These are phyloP conservation scores for Irineochytrium annulatum DNA, from an alignment of 192 early-diverging fungal species.

Conservation along the genomic window DNA sequence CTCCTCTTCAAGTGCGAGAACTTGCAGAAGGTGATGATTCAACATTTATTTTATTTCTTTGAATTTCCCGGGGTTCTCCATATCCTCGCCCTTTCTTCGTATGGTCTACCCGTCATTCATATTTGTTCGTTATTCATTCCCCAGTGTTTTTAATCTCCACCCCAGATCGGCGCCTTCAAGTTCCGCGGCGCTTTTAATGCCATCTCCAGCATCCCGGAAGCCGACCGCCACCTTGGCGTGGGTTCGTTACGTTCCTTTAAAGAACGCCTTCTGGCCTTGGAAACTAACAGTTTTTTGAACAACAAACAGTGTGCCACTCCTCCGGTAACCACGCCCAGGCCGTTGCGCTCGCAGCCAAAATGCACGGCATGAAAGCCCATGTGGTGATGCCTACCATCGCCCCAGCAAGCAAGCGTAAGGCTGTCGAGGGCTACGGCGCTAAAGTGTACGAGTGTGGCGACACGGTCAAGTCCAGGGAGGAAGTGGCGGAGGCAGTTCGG, in stretches of 20 bases:
- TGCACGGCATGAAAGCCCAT: constrained; percentile 34
- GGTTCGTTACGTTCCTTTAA: constrained; percentile 11
- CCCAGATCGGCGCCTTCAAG: constrained; percentile 44
- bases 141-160: neutral
- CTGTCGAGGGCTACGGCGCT: constrained; percentile 51
- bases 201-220: constrained; percentile 23
- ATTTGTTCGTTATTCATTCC: too few relatives aligned
- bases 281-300: too few relatives aligned
- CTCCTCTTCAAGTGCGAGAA: constrained; percentile 56
- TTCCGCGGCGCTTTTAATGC: constrained; percentile 55
- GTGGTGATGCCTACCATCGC: constrained; percentile 50
- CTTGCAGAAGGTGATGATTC: constrained; percentile 30
- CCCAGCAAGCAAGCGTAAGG: constrained; percentile 43
- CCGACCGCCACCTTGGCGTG: constrained; percentile 24
- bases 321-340: constrained; percentile 39
- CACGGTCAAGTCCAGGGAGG: constrained; percentile 36
- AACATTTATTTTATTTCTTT: constrained; percentile 23
- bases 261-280: too few relatives aligned
- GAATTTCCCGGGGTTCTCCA: too few relatives aligned
- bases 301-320: neutral
- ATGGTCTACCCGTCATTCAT: too few relatives aligned
- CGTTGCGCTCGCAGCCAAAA: constrained; percentile 48
- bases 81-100: too few relatives aligned
- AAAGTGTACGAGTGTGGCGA: constrained; percentile 46
- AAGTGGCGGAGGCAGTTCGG: constrained; percentile 22